Conservation (phyloP, 2,329 filamentous ascomycete genomes). For the Aureobasidium sp. region DNA sequence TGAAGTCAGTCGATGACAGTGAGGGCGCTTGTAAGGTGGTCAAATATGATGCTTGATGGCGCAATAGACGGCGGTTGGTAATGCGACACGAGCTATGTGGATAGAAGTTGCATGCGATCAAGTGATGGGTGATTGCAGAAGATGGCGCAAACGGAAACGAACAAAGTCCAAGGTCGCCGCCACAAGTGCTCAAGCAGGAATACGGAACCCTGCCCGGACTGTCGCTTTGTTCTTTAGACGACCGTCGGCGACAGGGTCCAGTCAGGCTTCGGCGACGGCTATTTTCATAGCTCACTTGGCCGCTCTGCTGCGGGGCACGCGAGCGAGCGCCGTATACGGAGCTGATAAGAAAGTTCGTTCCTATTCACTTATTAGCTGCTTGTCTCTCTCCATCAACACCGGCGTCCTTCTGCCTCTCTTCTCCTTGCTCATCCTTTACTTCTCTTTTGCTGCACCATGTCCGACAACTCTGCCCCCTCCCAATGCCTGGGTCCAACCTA, state of each 20-base stretch:
- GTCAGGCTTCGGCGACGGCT: background rate
- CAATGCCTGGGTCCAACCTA: slow-evolving; percentile 75
- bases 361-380: background rate
- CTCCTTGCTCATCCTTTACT: background rate
- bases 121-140: background rate
- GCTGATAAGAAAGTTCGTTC: background rate
- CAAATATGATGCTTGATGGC: background rate
- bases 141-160: background rate
- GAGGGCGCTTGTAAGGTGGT: background rate
- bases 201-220: too few relatives aligned
- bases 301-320: slow-evolving; percentile 1
- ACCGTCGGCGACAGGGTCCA: slow-evolving; percentile 3
- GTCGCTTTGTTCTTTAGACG: background rate
- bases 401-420: background rate
- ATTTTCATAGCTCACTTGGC: background rate
- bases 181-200: background rate
- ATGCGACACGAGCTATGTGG: background rate
- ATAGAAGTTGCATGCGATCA: background rate
- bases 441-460: background rate
- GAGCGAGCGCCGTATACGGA: background rate
- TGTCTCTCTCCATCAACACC: background rate
- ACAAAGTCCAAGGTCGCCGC: background rate
- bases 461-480: slow-evolving; percentile 25
- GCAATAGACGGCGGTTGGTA: background rate
- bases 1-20: background rate